Evolutionary conservation across 306 rosid genomes (phyloP).

Genomic region (Nissolia schottii): DNA sequence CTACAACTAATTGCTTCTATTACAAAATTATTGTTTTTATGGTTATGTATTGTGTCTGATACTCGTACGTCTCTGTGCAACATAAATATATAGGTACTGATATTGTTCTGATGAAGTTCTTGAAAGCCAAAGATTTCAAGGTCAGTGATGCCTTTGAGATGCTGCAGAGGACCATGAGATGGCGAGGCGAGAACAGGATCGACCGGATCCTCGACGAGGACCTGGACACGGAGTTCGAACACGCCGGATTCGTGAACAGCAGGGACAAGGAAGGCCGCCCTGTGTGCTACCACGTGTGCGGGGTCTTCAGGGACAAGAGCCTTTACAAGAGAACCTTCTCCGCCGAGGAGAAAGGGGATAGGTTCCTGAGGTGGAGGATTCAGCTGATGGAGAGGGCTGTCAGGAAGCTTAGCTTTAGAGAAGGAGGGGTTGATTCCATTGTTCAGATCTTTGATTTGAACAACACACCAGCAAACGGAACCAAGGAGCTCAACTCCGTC

Average conservation of each 20-base stretch:
- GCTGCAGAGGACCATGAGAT: slow-evolving; percentile 55
- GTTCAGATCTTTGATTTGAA: slow-evolving; percentile 65
- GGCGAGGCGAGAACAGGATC: slow-evolving; percentile 46
- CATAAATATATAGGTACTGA: no score
- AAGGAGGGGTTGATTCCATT: slow-evolving; percentile 58
- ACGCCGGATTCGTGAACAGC: slow-evolving; percentile 25
- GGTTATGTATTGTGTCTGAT: no score
- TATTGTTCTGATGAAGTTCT: slow-evolving; percentile 56
- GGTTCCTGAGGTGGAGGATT: slow-evolving; percentile 60
- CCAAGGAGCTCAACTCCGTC: slow-evolving; percentile 51
- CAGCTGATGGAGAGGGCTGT: slow-evolving; percentile 56
- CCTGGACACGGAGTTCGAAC: slow-evolving; percentile 30
- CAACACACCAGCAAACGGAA: slow-evolving; percentile 39
- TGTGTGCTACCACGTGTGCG: slow-evolving; percentile 40
- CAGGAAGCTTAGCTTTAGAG: slow-evolving; percentile 40
- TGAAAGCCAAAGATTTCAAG: slow-evolving; percentile 61
- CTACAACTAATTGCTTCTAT: no score
- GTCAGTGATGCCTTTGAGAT: slow-evolving; percentile 64
- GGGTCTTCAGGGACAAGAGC: slow-evolving; percentile 39
- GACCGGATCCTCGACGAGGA: slow-evolving; percentile 32
- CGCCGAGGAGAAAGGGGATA: slow-evolving; percentile 33
- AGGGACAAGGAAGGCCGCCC: slow-evolving; percentile 71
- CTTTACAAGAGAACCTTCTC: slow-evolving; percentile 43
- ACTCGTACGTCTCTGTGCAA: no score
- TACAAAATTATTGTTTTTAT: no score